These are phyloP conservation scores for Schwanniomyces occidentalis DNA, from an alignment of 805 yeast species.

Conservation along the genomic window DNA sequence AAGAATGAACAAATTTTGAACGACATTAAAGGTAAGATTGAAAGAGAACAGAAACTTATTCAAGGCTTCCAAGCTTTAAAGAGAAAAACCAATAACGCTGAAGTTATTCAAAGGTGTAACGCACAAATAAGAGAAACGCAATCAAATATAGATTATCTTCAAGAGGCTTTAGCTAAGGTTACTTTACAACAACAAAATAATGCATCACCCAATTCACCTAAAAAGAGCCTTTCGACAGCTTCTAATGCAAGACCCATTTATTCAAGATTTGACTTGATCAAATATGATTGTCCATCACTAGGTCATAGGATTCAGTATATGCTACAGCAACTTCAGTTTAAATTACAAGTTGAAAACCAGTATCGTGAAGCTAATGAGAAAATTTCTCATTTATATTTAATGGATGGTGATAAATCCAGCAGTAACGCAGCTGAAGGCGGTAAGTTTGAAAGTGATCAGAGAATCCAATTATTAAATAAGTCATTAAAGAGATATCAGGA, in stretches of 20 bases:
- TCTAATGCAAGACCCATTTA: slow-evolving; percentile 43
- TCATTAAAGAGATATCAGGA: slow-evolving; percentile 86
- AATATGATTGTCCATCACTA: slow-evolving; percentile 90
- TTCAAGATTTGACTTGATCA: slow-evolving; percentile 76
- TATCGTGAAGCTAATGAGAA: slow-evolving; percentile 92
- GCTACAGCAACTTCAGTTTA: slow-evolving; percentile 93
- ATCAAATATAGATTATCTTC: slow-evolving; percentile 84
- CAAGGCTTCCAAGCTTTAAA: slow-evolving; percentile 83
- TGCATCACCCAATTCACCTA: slow-evolving; percentile 10
- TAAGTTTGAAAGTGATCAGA: slow-evolving; percentile 76
- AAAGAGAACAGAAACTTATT: slow-evolving; percentile 83
- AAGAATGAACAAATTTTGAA: slow-evolving; percentile 37
- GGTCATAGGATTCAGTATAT: slow-evolving; percentile 94
- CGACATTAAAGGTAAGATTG: slow-evolving; percentile 83
- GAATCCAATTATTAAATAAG: slow-evolving; percentile 79
- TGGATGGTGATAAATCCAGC: slow-evolving; percentile 87
- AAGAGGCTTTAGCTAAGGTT: slow-evolving; percentile 70
- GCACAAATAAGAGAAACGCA: slow-evolving; percentile 89
- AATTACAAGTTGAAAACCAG: slow-evolving; percentile 90
- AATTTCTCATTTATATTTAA: slow-evolving; percentile 77
- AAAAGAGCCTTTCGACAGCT: slow-evolving; percentile 7
- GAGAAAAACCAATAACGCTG: slow-evolving; percentile 73
- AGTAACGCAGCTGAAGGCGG: slow-evolving; percentile 90
- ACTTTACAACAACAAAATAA: slow-evolving; percentile 15
- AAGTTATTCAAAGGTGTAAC: slow-evolving; percentile 88